A percentile compares a stretch with the other conserved stretches of the same genome.
Evolutionary conservation across 192 early-diverging fungal species (phyloP).

Genomic region (Dispira simplex): DNA sequence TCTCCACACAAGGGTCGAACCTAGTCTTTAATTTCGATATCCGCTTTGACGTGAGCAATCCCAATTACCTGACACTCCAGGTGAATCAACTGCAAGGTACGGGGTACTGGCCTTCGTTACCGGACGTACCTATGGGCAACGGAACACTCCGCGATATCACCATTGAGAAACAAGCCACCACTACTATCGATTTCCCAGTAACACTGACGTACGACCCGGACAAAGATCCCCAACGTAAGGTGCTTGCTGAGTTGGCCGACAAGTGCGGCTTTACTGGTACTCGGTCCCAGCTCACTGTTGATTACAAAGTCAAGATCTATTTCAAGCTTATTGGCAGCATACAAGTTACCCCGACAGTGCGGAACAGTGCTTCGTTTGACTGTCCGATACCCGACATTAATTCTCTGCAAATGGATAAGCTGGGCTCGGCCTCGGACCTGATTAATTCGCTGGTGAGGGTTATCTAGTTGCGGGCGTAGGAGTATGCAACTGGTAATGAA

Average conservation of each 20-base stretch:
- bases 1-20: background rate
- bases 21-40: slow-evolving; percentile 1
- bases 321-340: background rate
- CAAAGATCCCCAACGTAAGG: slow-evolving; percentile 1
- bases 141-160: background rate
- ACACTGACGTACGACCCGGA: background rate
- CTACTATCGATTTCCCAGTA: background rate
- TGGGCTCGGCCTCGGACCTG: background rate
- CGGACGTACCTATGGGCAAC: slow-evolving; percentile 1
- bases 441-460: background rate
- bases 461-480: too few species aligned
- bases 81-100: background rate
- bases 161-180: background rate
- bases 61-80: background rate
- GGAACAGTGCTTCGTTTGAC: background rate
- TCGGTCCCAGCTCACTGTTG: background rate
- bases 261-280: slow-evolving; percentile 7
- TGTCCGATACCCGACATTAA: slow-evolving; percentile 1
- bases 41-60: slow-evolving; percentile 4
- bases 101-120: slow-evolving; percentile 4
- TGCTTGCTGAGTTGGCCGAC: background rate
- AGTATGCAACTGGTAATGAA: too few species aligned
- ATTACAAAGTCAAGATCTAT: background rate
- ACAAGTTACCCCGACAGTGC: background rate
- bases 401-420: background rate